Percentiles rank a stretch among this genome's conserved stretches.
Conservation (phyloP, 108 stramenopile genomes). For the Nitzschia putrida region DNA sequence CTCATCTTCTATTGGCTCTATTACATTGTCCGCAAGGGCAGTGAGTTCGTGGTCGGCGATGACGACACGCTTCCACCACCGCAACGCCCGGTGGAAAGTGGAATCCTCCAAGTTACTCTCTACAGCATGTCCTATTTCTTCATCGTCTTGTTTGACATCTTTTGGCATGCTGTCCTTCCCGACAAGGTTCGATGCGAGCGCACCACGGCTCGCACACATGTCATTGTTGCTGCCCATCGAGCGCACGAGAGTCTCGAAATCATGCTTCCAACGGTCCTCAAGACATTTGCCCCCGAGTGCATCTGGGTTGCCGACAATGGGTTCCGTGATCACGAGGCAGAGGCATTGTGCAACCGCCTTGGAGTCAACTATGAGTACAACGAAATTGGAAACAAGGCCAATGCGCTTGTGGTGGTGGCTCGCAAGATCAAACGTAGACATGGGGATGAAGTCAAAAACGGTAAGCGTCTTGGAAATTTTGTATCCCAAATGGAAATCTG, state of each 20-base stretch:
- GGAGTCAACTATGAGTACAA: conserved; percentile 24
- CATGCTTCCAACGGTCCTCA: conserved; percentile 16
- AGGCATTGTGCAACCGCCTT: conserved; percentile 9
- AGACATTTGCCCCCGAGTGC: conserved; percentile 15
- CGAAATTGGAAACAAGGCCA: conserved; percentile 21
- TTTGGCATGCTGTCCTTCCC: conserved; percentile 8
- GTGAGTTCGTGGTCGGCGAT: not conserved
- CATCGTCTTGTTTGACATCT: conserved; percentile 16
- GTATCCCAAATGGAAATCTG: not conserved
- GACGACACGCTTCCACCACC: not conserved
- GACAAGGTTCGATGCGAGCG: conserved; percentile 23
- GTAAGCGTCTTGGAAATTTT: not conserved
- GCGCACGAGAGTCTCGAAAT: conserved; percentile 2
- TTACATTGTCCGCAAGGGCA: conserved; percentile 8
- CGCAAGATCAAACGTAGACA: conserved; percentile 15
- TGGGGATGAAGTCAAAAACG: conserved; percentile 16
- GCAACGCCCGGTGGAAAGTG: not conserved
- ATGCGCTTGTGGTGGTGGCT: conserved; percentile 16
- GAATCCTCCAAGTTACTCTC: conserved; percentile 13
- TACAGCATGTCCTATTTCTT: conserved; percentile 17
- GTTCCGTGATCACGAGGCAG: conserved; percentile 5
- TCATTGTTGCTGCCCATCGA: conserved; percentile 19
- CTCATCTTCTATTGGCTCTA: conserved; percentile 15
- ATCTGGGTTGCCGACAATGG: conserved; percentile 23
- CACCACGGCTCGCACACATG: conserved; percentile 11